These are phyloP conservation scores for Talaromyces stipitatus DNA, from an alignment of 495 filamentous ascomycete genomes.

Conservation along the genomic window DNA sequence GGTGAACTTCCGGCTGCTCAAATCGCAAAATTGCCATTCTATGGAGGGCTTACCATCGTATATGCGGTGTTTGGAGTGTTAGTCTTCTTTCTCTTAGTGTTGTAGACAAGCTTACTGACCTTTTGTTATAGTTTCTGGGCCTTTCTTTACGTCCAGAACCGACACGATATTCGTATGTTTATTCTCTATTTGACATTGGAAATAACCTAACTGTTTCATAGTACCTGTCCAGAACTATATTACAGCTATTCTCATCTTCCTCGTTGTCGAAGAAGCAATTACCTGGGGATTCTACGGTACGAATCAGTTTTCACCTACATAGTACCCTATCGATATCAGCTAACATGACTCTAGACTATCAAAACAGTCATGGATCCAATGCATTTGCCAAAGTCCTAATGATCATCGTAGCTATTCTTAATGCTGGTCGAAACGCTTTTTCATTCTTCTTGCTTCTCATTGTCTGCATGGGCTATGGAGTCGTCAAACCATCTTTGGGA, in stretches of 20 bases:
- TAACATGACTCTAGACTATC: conserved; percentile 54
- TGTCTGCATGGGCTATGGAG: conserved; percentile 98
- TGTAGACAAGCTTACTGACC: neutral
- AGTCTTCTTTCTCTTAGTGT: conserved; percentile 15
- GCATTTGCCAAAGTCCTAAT: conserved; percentile 73
- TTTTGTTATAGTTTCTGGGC: conserved; percentile 64
- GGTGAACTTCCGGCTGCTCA: conserved; percentile 92
- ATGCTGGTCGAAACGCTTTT: conserved; percentile 91
- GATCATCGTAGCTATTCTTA: conserved; percentile 82
- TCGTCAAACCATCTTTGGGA: conserved; percentile 91
- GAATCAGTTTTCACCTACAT: neutral
- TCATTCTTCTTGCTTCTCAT: conserved; percentile 98
- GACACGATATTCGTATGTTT: conserved; percentile 74
- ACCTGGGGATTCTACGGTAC: conserved; percentile 91
- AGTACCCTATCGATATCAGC: conserved; percentile 3
- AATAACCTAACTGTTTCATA: conserved; percentile 32
- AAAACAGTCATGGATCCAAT: conserved; percentile 82
- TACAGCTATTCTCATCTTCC: conserved; percentile 90
- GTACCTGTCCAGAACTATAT: conserved; percentile 99
- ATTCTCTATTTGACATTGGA: neutral
- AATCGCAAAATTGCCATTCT: conserved; percentile 96
- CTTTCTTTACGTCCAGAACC: conserved; percentile 91
- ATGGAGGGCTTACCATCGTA: conserved; percentile 87
- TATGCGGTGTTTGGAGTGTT: conserved; percentile 80
- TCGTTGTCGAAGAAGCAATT: conserved; percentile 92